Evolutionary conservation across 192 early-diverging fungal genomes (phyloP).

Genomic region (Coemansia brasiliensis): DNA sequence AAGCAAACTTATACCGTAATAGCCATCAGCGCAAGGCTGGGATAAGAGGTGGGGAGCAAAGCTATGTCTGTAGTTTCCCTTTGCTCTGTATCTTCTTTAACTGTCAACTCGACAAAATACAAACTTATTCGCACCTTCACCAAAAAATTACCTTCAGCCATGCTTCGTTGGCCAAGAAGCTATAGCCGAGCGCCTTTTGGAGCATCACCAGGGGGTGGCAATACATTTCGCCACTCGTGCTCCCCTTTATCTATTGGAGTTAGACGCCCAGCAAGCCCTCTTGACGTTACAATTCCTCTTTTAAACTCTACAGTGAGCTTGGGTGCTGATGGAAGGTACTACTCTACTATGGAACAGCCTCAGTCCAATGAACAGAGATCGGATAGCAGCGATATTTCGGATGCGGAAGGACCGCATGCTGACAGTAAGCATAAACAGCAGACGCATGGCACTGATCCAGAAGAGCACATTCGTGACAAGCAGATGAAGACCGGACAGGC

Average conservation of each 20-base stretch:
- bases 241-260: neutral
- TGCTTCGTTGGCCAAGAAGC: slow-evolving; percentile 2
- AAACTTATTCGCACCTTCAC: too few relatives aligned
- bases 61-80: too few relatives aligned
- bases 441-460: slow-evolving; percentile 30
- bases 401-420: neutral
- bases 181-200: neutral
- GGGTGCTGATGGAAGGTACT: slow-evolving; percentile 33
- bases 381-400: slow-evolving; percentile 7
- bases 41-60: too few relatives aligned
- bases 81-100: too few relatives aligned
- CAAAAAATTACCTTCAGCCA: neutral
- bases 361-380: neutral
- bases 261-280: neutral
- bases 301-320: slow-evolving; percentile 10
- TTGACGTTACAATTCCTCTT: neutral
- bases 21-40: too few relatives aligned
- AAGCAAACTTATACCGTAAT: too few relatives aligned
- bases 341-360: slow-evolving; percentile 30
- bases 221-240: neutral
- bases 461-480: slow-evolving; percentile 17
- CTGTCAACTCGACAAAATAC: too few relatives aligned
- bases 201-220: neutral
- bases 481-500: slow-evolving; percentile 26
- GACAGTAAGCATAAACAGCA: neutral